A percentile compares a stretch with the other conserved stretches of the same genome.
Evolutionary conservation across 2,329 filamentous ascomycete genomes (phyloP).

Genomic region (Cordyceps cateniannulata): DNA sequence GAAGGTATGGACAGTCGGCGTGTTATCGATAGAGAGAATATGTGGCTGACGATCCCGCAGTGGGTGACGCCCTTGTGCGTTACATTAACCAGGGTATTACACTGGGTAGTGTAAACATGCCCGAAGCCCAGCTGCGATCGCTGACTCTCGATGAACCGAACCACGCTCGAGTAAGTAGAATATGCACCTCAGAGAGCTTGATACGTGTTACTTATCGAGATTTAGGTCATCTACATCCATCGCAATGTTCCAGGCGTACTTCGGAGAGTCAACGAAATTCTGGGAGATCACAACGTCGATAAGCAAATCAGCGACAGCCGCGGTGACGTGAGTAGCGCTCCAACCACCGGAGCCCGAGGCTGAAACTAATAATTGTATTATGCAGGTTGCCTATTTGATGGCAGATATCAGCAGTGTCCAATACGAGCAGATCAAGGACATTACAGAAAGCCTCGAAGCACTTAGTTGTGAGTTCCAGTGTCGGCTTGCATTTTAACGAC

Average conservation of each 20-base stretch:
- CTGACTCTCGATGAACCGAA: slow-evolving; percentile 84
- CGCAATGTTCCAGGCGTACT: slow-evolving; percentile 94
- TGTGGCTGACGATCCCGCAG: slow-evolving; percentile 33
- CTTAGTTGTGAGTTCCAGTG: slow-evolving; percentile 59
- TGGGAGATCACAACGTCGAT: slow-evolving; percentile 94
- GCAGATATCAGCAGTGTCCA: slow-evolving; percentile 90
- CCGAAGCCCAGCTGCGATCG: slow-evolving; percentile 87
- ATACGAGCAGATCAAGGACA: slow-evolving; percentile 72
- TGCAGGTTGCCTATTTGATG: slow-evolving; percentile 85
- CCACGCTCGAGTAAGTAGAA: slow-evolving; percentile 65
- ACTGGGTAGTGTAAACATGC: slow-evolving; percentile 88
- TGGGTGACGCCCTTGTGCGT: slow-evolving; percentile 76
- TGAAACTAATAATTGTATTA: slow-evolving; percentile 4
- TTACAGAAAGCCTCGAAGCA: slow-evolving; percentile 75
- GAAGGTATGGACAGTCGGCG: slow-evolving; percentile 48
- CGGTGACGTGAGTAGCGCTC: slow-evolving; percentile 59
- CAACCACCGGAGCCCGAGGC: not conserved
- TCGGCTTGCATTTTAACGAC: not conserved
- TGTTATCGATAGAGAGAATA: not conserved
- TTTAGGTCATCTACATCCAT: slow-evolving; percentile 85
- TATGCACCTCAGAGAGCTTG: not conserved
- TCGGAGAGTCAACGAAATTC: slow-evolving; percentile 88
- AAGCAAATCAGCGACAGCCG: slow-evolving; percentile 97
- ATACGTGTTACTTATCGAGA: slow-evolving; percentile 14
- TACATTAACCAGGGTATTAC: slow-evolving; percentile 97